A percentile compares a stretch with the other conserved stretches of the same genome.
These are phyloP conservation scores for Phragmites australis DNA, from an alignment of 176 grass and related monocot genomes.

Conservation along the genomic window DNA sequence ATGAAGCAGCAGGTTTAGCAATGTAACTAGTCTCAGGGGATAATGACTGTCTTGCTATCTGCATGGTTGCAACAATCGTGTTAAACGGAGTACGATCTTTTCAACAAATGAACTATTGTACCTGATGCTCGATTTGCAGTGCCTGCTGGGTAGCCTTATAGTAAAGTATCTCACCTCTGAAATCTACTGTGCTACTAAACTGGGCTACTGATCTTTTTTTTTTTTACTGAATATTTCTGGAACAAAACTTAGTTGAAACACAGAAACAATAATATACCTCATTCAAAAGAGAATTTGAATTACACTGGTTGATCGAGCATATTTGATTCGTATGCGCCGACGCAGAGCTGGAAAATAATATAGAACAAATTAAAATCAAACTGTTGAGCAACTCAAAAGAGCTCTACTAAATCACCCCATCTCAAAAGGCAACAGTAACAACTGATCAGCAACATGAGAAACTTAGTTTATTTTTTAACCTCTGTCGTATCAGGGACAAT, in stretches of 20 bases:
- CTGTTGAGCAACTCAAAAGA: slow-evolving; percentile 15
- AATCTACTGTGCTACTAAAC: slow-evolving; percentile 24
- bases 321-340: slow-evolving; percentile 83
- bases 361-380: slow-evolving; percentile 34
- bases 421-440: slow-evolving; percentile 14
- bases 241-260: slow-evolving; percentile 18
- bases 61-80: slow-evolving; percentile 32
- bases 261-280: slow-evolving; percentile 57
- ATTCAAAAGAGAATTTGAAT: slow-evolving; percentile 91
- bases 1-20: slow-evolving; percentile 94
- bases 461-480: slow-evolving; percentile 19
- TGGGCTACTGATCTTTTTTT: background rate
- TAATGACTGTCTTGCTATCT: slow-evolving; percentile 88
- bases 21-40: slow-evolving; percentile 76
- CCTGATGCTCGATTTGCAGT: slow-evolving; percentile 10
- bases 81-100: slow-evolving; percentile 7
- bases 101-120: slow-evolving; percentile 20
- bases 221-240: slow-evolving; percentile 27
- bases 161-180: slow-evolving; percentile 21
- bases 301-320: slow-evolving; percentile 92
- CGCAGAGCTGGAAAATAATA: slow-evolving; percentile 64
- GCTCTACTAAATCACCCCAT: slow-evolving; percentile 16
- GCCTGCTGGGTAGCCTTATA: background rate
- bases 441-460: slow-evolving; percentile 10
- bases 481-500: background rate